These are phyloP conservation scores for Alternaria arborescens DNA, from an alignment of 2,329 filamentous ascomycete genomes.

Conservation along the genomic window DNA sequence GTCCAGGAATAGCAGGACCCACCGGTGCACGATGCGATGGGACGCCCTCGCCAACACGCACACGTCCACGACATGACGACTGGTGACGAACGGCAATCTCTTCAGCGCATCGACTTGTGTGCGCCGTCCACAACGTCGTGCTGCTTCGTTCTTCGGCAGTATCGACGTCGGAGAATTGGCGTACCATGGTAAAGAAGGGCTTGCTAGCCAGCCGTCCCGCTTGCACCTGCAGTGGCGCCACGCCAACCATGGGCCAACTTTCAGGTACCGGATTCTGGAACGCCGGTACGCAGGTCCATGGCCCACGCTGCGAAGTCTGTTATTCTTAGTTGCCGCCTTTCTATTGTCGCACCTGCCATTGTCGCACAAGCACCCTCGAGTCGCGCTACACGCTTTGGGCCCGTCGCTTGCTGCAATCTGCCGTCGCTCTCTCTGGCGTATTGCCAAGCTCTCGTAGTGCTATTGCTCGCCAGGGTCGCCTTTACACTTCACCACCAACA, in stretches of 20 bases:
- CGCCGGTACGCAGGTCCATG: conserved; percentile 10
- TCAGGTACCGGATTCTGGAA: conserved; percentile 17
- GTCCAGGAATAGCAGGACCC: conserved; percentile 21
- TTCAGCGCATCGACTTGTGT: not conserved
- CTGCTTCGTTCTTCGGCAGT: not conserved
- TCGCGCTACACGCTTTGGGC: not conserved
- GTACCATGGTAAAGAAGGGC: conserved; percentile 6
- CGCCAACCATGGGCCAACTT: conserved; percentile 6
- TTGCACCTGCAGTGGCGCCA: conserved; percentile 17
- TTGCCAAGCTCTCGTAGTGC: conserved; percentile 22
- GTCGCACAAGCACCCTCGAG: conserved; percentile 3
- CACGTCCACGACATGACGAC: not conserved
- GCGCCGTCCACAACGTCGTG: not conserved
- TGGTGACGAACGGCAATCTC: conserved; percentile 10
- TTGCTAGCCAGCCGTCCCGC: conserved; percentile 12
- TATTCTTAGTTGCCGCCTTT: conserved; percentile 14
- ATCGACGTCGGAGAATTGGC: conserved; percentile 5
- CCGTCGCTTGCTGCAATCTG: conserved; percentile 5
- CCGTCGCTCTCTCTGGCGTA: conserved; percentile 17
- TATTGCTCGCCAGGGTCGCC: conserved; percentile 1
- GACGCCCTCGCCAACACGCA: not conserved
- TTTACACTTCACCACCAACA: conserved; percentile 2
- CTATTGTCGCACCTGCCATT: conserved; percentile 8
- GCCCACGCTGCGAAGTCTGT: conserved; percentile 9
- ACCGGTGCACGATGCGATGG: not conserved